phyloP scores from a whole-genome alignment of 2,329 filamentous ascomycete species.

The Fusarium sororula region DNA sequence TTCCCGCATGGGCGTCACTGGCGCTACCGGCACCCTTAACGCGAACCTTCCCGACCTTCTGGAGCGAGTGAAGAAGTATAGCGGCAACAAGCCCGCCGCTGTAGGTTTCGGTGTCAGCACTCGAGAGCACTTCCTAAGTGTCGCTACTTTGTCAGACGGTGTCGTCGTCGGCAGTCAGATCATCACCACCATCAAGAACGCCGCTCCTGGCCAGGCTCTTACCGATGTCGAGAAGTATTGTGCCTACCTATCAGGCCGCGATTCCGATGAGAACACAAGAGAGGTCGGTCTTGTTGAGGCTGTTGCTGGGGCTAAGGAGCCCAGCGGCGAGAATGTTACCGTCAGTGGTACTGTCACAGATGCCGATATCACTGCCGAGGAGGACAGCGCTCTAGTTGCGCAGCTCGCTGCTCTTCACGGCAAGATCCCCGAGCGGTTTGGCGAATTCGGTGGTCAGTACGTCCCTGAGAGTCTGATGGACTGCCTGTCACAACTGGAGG shows the following conservation, averaged over 20 bases:
- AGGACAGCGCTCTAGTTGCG: conserved; percentile 73
- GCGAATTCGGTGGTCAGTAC: conserved; percentile 96
- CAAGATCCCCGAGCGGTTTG: conserved; percentile 85
- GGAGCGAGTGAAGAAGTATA: conserved; percentile 88
- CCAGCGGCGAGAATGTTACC: conserved; percentile 55
- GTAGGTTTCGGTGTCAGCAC: conserved; percentile 98
- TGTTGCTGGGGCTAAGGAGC: conserved; percentile 61
- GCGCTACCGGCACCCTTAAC: conserved; percentile 85
- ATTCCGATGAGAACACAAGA: conserved; percentile 57
- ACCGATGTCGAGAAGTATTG: conserved; percentile 89
- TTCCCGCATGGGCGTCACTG: conserved; percentile 95
- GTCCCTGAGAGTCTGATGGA: conserved; percentile 99
- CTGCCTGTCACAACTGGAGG: conserved; percentile 88
- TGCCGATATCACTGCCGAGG: conserved; percentile 67
- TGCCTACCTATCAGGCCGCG: conserved; percentile 68
- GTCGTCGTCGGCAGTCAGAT: conserved; percentile 98
- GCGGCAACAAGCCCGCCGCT: conserved; percentile 87
- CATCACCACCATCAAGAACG: conserved; percentile 73
- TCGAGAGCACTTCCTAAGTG: conserved; percentile 88
- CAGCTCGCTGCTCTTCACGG: conserved; percentile 85
- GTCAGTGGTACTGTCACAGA: conserved; percentile 71
- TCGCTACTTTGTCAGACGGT: conserved; percentile 86
- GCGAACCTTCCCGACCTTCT: conserved; percentile 83
- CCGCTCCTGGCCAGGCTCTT: conserved; percentile 50
- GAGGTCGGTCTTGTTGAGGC: conserved; percentile 78